Evolutionary conservation across 2,329 filamentous ascomycete species (phyloP), one percentile per base, ranked within the genome.

Genomic region (Aspergillus novoparasiticus): DNA sequence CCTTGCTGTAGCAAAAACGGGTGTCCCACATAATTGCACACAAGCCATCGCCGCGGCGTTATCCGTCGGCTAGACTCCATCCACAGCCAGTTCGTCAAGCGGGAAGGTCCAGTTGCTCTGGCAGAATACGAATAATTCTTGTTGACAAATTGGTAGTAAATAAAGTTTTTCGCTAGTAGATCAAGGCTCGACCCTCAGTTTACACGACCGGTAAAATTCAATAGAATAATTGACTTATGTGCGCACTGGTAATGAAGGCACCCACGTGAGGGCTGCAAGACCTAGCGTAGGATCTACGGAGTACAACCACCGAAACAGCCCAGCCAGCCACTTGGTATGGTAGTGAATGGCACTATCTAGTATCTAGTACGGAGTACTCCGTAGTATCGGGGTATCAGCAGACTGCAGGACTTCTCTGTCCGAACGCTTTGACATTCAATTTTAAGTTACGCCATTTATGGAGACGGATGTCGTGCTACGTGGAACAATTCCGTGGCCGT

Each of bases 391-490:
- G 10, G 3, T 34, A 28, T 34, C 28, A 26, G n/a, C 26, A n/a
- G 21, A 21, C 21, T 48, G 10, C 26, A 16, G 51, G 11, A 14
- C 21, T 36, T 19, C 32, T 9, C 32, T 23, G n/a, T 6, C 51
- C 19, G 51, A 55, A 32, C 51, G 32, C 51, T 55, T 55, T 55
- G 51, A 39, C 51, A 28, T 23, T 10, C 51, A 39, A 39, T 36
- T 55, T 54, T 55, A 55, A 55, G 51, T 55, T 55, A 55, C 51
- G 51, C 51, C 34, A 51, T 34, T 50, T 51, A 51, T 51, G 48
- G 48, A 51, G 48, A 51, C 28, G 48, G 48, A 39, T 16, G 51
- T 26, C 34, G 51, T 26, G 51, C n/a, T 23, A 55, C 32, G 51
- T 54, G 51, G 51, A 21, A 55, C 51, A 23, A 14, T 34, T 16